Evolutionary conservation across 2,329 filamentous ascomycete species (phyloP).

Genomic region (Aspergillus intermedius): DNA sequence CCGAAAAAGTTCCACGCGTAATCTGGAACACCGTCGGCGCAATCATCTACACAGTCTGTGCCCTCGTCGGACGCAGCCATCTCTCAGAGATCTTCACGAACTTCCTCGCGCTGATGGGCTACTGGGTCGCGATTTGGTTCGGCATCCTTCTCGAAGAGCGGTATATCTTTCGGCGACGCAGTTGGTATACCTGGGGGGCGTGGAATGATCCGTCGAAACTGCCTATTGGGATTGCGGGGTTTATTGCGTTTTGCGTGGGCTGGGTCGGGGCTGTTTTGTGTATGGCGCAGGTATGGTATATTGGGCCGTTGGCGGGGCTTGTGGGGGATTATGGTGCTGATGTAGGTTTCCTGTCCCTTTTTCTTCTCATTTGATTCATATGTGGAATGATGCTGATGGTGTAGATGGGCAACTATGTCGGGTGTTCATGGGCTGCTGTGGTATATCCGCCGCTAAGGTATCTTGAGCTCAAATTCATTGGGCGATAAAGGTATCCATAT

Average conservation of each 20-base stretch:
- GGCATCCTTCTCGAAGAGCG: constrained; percentile 55
- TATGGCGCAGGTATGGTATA: constrained; percentile 66
- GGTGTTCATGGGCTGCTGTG: constrained; percentile 53
- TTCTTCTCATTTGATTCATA: constrained; percentile 1
- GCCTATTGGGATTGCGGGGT: constrained; percentile 56
- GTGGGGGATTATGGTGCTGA: constrained; percentile 55
- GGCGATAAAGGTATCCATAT: constrained; percentile 28
- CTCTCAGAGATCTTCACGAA: constrained; percentile 62
- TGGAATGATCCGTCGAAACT: constrained; percentile 57
- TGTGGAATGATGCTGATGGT: background rate
- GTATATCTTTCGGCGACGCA: constrained; percentile 51
- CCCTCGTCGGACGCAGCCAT: constrained; percentile 55
- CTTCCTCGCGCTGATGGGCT: constrained; percentile 64
- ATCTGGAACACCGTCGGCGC: constrained; percentile 59
- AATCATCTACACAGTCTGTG: constrained; percentile 59
- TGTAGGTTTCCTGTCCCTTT: constrained; percentile 32
- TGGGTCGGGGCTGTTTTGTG: constrained; percentile 60
- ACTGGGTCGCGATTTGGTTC: constrained; percentile 62
- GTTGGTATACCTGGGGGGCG: constrained; percentile 52
- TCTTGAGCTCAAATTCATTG: constrained; percentile 46
- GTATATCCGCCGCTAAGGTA: constrained; percentile 51
- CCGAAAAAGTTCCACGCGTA: constrained; percentile 54
- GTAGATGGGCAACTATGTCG: constrained; percentile 54
- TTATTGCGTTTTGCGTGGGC: constrained; percentile 56
- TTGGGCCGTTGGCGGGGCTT: constrained; percentile 54